Percentiles rank a stretch among this genome's conserved stretches.
Evolutionary conservation across 2,329 filamentous ascomycete species (phyloP).

Genomic region (Penicillium psychrosexuale): DNA sequence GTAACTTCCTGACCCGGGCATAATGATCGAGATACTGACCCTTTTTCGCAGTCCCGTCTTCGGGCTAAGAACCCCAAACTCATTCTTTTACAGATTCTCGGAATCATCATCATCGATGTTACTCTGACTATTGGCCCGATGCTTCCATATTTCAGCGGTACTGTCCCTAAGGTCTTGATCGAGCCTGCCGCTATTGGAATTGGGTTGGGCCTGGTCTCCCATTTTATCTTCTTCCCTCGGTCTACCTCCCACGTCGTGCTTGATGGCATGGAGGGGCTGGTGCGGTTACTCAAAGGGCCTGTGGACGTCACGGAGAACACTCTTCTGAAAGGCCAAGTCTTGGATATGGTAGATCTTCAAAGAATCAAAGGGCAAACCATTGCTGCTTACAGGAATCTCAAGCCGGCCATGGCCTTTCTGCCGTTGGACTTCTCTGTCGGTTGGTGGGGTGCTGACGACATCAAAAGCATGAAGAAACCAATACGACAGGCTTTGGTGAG

Average conservation of each 20-base stretch:
- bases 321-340: slow-evolving; percentile 15
- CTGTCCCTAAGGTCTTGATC: slow-evolving; percentile 40
- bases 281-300: slow-evolving; percentile 27
- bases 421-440: slow-evolving; percentile 49
- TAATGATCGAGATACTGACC: neutral
- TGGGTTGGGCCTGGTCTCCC: slow-evolving; percentile 46
- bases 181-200: slow-evolving; percentile 49
- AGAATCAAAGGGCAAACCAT: slow-evolving; percentile 37
- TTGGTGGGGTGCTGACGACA: slow-evolving; percentile 47
- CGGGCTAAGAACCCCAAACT: slow-evolving; percentile 49
- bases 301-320: slow-evolving; percentile 30
- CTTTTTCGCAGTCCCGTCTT: slow-evolving; percentile 37
- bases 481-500: slow-evolving; percentile 38
- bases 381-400: slow-evolving; percentile 37
- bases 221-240: slow-evolving; percentile 49
- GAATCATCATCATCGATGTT: slow-evolving; percentile 48
- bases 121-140: slow-evolving; percentile 47
- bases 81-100: slow-evolving; percentile 46
- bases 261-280: slow-evolving; percentile 29
- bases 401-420: slow-evolving; percentile 44
- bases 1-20: neutral
- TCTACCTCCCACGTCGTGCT: slow-evolving; percentile 50
- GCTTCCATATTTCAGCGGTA: slow-evolving; percentile 43
- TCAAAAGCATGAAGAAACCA: slow-evolving; percentile 38
- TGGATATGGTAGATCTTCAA: slow-evolving; percentile 23